Evolutionary conservation across 371 early-diverging fungal genomes (phyloP).

Genomic region (Fennellomyces sp.): DNA sequence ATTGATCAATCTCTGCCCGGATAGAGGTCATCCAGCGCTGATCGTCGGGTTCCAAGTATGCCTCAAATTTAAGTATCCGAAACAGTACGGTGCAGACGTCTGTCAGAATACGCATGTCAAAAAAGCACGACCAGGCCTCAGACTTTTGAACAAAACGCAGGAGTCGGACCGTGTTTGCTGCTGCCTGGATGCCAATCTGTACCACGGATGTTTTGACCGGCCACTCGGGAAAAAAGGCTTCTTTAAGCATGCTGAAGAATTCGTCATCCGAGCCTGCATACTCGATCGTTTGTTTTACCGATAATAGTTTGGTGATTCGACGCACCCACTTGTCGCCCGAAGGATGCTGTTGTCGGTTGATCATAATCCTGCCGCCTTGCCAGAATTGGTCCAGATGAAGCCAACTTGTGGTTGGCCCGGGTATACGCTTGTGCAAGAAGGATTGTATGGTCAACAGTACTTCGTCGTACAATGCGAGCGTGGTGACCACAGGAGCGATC

Average conservation of each 20-base stretch:
- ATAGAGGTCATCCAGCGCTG: neutral
- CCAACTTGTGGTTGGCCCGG: neutral
- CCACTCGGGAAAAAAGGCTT: slow-evolving; percentile 1
- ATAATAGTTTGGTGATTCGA: slow-evolving; percentile 22
- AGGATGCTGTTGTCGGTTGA: neutral
- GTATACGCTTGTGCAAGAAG: slow-evolving; percentile 1
- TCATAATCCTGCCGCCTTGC: slow-evolving; percentile 5
- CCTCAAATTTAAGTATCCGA: slow-evolving; percentile 8
- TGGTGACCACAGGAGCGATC: slow-evolving; percentile 1
- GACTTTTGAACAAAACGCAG: slow-evolving; percentile 17
- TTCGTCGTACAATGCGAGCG: slow-evolving; percentile 12
- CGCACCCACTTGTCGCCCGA: slow-evolving; percentile 20
- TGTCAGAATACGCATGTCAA: slow-evolving; percentile 29
- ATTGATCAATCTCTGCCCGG: neutral
- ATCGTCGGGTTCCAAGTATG: neutral
- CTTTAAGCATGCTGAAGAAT: slow-evolving; percentile 13
- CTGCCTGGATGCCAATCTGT: slow-evolving; percentile 14
- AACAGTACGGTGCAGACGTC: slow-evolving; percentile 29
- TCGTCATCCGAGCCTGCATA: slow-evolving; percentile 31
- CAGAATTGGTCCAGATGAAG: neutral
- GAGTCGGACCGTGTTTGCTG: slow-evolving; percentile 23
- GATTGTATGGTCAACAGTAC: slow-evolving; percentile 1
- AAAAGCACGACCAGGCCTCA: slow-evolving; percentile 18
- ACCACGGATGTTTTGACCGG: slow-evolving; percentile 7
- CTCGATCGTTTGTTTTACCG: slow-evolving; percentile 16